phyloP scores from a whole-genome alignment of 306 rosid genomes.

The Trichosanthes cucumerina region DNA sequence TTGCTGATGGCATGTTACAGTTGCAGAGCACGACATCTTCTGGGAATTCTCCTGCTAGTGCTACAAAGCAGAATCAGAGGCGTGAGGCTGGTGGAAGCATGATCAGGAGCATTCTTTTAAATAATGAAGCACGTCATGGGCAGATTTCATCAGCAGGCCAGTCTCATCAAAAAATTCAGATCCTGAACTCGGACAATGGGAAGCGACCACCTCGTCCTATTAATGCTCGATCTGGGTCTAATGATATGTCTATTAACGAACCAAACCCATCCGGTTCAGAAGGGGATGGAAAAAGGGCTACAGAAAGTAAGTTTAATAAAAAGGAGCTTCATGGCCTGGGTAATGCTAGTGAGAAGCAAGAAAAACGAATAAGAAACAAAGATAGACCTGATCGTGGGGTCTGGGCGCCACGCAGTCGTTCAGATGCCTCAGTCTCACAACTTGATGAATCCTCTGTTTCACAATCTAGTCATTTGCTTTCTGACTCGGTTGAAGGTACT shows the following conservation, averaged over 20 bases:
- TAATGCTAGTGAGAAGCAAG: slow-evolving; percentile 51
- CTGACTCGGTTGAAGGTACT: slow-evolving; percentile 64
- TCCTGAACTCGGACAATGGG: slow-evolving; percentile 48
- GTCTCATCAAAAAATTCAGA: slow-evolving; percentile 54
- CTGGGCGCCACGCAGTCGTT: slow-evolving; percentile 90
- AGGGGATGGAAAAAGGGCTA: slow-evolving; percentile 48
- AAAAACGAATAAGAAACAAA: slow-evolving; percentile 76
- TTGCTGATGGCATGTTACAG: slow-evolving; percentile 29
- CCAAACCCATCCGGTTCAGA: slow-evolving; percentile 35
- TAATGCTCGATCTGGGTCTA: slow-evolving; percentile 36
- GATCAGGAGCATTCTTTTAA: slow-evolving; percentile 60
- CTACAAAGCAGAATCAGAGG: slow-evolving; percentile 59
- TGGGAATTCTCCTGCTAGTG: slow-evolving; percentile 36
- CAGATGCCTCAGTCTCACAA: slow-evolving; percentile 42
- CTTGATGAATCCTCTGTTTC: slow-evolving; percentile 38
- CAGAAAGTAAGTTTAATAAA: slow-evolving; percentile 44
- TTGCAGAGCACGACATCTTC: slow-evolving; percentile 29
- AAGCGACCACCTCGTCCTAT: slow-evolving; percentile 43
- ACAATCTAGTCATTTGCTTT: slow-evolving; percentile 29
- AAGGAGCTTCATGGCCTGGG: slow-evolving; percentile 43
- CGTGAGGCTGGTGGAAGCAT: slow-evolving; percentile 68
- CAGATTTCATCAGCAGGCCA: slow-evolving; percentile 32
- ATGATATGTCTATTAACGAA: slow-evolving; percentile 41
- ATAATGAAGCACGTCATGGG: slow-evolving; percentile 59
- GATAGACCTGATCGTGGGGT: slow-evolving; percentile 99